Base-by-base conservation (phyloP, 1,139 yeast species). In the Taphrina deformans region DNA sequence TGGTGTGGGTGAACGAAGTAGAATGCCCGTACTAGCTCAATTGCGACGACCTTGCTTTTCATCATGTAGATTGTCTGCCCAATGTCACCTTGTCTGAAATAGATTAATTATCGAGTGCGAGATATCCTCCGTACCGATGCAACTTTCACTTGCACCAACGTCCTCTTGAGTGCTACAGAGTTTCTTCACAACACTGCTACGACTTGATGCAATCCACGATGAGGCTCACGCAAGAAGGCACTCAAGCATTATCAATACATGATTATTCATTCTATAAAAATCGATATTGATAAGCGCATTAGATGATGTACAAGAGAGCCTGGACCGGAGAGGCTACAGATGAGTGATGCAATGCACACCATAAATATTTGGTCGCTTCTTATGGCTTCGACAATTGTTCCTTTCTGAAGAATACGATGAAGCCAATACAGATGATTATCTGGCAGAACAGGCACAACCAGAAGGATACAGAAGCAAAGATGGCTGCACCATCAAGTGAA, bases 391-490 rank as follows among this genome's bases (percentile, higher is more conserved):
- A 56, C 53, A 66, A 31, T 35, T 66, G 66, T 26, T 66, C 67
- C 45, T 64, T 64, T 26, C 67, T 41, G 65, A 66, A 66, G 58
- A 63, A 66, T 18, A 58, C 60, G 18, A 63, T 55, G 62, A 41
- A 66, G 33, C 67, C 67, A 18, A 62, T 46, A 31, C 63, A 52
- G 41, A 66, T 58, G 27, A 56, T 46, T n/a, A 66, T 27, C 41
- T 66, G 67, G 23, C 66, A 63, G 40, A 63, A 51, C 38, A 66
- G 33, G 26, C 66, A 58, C 23, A 66, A 21, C 67, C 67, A 66
- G 53, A 66, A 66, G 7, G 55, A 40, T 14, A 50, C 65, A n/a
- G 58, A 56, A 12, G 51, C 58, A n/a, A 62, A 58, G 23, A 53
- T 38, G 6, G 52, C 48, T 3, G 65, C 52, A 2, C 67, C 67